A percentile compares a stretch with the other conserved stretches of the same genome.
phyloP scores from a whole-genome alignment of 257 asterid genomes.

The Nicotiana paniculata region DNA sequence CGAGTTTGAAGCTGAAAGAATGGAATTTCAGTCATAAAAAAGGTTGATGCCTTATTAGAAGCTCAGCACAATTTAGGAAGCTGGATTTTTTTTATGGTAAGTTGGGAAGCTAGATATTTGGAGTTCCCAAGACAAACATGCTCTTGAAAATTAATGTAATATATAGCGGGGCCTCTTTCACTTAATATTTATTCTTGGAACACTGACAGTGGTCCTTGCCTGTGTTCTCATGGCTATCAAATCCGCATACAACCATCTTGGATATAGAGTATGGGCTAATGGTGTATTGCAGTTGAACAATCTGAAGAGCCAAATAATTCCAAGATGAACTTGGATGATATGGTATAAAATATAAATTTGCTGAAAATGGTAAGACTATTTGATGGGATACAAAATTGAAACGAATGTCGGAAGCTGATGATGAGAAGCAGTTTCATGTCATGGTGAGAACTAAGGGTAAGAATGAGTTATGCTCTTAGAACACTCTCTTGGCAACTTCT shows the following conservation, averaged over 20 bases:
- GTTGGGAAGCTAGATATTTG: neutral
- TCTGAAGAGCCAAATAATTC: neutral
- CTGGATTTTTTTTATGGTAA: neutral
- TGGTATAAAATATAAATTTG: neutral
- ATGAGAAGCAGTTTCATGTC: neutral
- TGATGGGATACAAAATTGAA: neutral
- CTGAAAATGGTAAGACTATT: conserved; percentile 3
- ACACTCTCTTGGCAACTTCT: neutral
- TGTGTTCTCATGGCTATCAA: neutral
- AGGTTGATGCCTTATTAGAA: neutral
- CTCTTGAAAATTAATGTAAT: neutral
- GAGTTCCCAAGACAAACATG: neutral
- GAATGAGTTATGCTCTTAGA: neutral
- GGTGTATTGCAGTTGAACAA: neutral
- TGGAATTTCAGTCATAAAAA: neutral
- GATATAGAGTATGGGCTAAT: neutral
- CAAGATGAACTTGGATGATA: neutral
- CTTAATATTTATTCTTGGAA: neutral
- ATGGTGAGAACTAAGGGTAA: neutral
- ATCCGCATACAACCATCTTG: neutral
- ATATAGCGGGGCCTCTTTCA: neutral
- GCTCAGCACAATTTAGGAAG: neutral
- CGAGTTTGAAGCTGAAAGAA: neutral
- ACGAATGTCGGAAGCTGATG: neutral
- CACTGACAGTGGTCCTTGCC: neutral